phyloP scores from a whole-genome alignment of 2,329 filamentous ascomycete genomes.

The Balansia obtecta region DNA sequence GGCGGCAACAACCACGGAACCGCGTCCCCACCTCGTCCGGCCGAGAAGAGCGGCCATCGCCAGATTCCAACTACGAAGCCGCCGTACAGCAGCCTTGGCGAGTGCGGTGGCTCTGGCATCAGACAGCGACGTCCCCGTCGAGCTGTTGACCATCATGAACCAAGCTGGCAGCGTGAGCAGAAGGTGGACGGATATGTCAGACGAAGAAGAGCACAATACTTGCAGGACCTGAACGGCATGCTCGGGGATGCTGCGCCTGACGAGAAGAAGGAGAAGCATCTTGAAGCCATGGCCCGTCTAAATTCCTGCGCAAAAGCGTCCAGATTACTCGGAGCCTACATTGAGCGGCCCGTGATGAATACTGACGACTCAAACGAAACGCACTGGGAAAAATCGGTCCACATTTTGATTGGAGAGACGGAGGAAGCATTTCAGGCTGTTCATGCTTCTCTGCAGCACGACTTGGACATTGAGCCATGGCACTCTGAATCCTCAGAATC shows the following conservation, averaged over 20 bases:
- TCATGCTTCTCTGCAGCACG: constrained; percentile 26
- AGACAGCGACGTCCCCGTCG: neutral
- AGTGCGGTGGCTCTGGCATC: neutral
- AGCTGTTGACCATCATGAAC: neutral
- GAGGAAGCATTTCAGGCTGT: constrained; percentile 38
- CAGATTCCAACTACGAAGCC: neutral
- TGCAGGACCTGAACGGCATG: neutral
- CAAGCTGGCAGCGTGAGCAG: neutral
- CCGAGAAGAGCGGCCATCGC: neutral
- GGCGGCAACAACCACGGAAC: constrained; percentile 25
- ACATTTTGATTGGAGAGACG: constrained; percentile 34
- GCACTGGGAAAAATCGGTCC: constrained; percentile 24
- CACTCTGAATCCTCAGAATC: constrained; percentile 8
- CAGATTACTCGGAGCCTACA: constrained; percentile 1
- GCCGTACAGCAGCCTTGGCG: neutral
- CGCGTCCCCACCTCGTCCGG: neutral
- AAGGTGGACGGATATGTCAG: neutral
- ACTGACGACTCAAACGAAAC: constrained; percentile 3
- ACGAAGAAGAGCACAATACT: neutral
- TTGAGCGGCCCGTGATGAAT: constrained; percentile 1
- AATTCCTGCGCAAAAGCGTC: constrained; percentile 2
- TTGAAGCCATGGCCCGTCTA: neutral
- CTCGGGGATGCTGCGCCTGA: neutral
- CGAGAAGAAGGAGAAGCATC: neutral
- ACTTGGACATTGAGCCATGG: constrained; percentile 17